These are phyloP conservation scores for Fusarium sp. DNA, from an alignment of 2,329 filamentous ascomycete genomes.

Conservation along the genomic window DNA sequence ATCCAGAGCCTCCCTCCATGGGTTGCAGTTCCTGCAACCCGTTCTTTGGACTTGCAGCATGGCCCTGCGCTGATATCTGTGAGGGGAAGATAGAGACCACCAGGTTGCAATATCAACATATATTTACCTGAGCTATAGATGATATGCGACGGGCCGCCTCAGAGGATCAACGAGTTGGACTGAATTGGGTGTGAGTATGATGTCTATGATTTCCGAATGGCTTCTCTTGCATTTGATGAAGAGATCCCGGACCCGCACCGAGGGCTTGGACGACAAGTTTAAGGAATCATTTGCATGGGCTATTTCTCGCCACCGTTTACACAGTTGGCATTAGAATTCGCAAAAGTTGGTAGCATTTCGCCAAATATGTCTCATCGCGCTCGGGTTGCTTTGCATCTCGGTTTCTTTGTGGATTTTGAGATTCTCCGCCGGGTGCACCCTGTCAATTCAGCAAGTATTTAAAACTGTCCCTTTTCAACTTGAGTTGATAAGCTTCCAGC, in stretches of 20 bases:
- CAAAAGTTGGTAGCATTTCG: neutral
- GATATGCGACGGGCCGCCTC: constrained; percentile 20
- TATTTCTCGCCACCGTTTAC: constrained; percentile 15
- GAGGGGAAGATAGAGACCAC: neutral
- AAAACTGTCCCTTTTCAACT: neutral
- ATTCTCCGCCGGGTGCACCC: neutral
- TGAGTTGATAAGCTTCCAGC: neutral
- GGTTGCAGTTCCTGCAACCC: constrained; percentile 7
- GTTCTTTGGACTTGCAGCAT: constrained; percentile 16
- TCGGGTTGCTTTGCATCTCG: neutral
- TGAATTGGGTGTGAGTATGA: neutral
- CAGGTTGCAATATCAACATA: constrained; percentile 1
- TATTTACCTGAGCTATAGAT: constrained; percentile 12
- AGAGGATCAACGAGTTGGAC: neutral
- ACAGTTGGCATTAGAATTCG: neutral
- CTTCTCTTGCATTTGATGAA: constrained; percentile 6
- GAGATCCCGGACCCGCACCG: constrained; percentile 9
- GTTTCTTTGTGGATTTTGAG: constrained; percentile 21
- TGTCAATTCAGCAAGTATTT: neutral
- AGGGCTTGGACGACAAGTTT: neutral
- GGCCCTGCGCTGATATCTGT: neutral
- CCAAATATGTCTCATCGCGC: neutral
- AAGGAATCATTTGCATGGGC: neutral
- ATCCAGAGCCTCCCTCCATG: constrained; percentile 16
- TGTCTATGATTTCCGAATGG: constrained; percentile 5